Percentiles rank a stretch among this genome's conserved stretches.
Evolutionary conservation across 2,329 filamentous ascomycete genomes (phyloP).

Genomic region (Nothomitra cinnamomea): DNA sequence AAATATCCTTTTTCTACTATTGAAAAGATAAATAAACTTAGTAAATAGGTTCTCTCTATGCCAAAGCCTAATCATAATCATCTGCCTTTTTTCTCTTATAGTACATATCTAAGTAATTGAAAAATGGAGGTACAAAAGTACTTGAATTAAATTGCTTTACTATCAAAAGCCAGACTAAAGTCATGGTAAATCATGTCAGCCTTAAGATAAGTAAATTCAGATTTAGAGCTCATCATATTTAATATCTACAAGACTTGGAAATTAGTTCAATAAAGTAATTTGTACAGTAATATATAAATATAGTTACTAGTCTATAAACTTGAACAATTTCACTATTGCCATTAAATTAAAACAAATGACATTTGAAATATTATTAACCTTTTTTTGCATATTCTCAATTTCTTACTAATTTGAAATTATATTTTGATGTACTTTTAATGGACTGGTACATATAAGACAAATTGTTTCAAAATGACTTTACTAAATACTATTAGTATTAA

Average conservation of each 20-base stretch:
- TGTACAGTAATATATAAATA: not conserved
- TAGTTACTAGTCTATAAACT: not conserved
- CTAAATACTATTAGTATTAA: not conserved
- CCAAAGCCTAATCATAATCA: no score
- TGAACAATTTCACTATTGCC: not conserved
- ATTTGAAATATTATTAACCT: not conserved
- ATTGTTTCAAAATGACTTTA: not conserved
- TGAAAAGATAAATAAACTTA: no score
- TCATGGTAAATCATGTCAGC: not conserved
- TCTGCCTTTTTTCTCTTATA: no score
- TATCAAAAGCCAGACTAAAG: not conserved
- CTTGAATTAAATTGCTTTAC: no score
- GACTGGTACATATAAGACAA: not conserved
- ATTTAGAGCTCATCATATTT: not conserved
- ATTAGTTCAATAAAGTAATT: not conserved
- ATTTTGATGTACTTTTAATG: not conserved
- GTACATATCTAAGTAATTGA: no score
- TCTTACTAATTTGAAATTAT: not conserved
- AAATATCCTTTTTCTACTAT: no score
- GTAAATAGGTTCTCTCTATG: no score
- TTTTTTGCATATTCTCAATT: not conserved
- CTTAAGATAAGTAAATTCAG: not conserved
- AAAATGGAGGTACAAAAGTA: no score
- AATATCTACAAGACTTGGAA: not conserved
- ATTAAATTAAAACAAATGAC: not conserved